Evolutionary conservation across 1,139 yeast species (phyloP).

Genomic region (Yamadazyma atlantica): DNA sequence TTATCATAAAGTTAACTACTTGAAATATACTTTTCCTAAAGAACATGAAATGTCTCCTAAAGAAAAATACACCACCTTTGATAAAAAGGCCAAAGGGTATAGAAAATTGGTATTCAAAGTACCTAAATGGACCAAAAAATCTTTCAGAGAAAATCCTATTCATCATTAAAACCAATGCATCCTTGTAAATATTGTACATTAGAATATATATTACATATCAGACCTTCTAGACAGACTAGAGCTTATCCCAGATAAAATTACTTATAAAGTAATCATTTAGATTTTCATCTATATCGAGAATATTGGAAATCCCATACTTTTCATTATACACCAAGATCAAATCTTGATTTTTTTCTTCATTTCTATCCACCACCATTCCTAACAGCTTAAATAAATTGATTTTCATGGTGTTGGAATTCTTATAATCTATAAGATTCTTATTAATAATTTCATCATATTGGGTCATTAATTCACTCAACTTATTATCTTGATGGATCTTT

Average conservation of each 20-base stretch:
- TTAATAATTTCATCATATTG: constrained; percentile 24
- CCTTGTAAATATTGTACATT: constrained; percentile 1
- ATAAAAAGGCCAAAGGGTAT: constrained; percentile 70
- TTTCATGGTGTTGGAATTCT: constrained; percentile 38
- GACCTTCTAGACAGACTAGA: constrained; percentile 18
- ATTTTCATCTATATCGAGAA: constrained; percentile 56
- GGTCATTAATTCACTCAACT: constrained; percentile 21
- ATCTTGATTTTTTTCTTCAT: constrained; percentile 16
- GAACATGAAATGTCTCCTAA: constrained; percentile 75
- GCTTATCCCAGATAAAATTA: constrained; percentile 70
- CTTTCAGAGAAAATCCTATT: constrained; percentile 79
- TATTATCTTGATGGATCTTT: constrained; percentile 38
- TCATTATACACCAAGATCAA: constrained; percentile 53
- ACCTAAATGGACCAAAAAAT: constrained; percentile 87
- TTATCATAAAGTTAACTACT: constrained; percentile 52
- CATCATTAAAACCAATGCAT: constrained; percentile 48
- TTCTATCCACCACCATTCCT: constrained; percentile 41
- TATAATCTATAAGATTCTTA: constrained; percentile 24
- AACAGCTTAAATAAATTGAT: constrained; percentile 45
- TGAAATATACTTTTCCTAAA: constrained; percentile 64
- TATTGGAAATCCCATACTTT: constrained; percentile 46
- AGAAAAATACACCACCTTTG: constrained; percentile 88
- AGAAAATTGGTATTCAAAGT: constrained; percentile 85
- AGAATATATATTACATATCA: not conserved
- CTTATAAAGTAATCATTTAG: constrained; percentile 65